Evolutionary conservation across 768 basidiomycete species (phyloP).

Genomic region (Tremella fuciformis): DNA sequence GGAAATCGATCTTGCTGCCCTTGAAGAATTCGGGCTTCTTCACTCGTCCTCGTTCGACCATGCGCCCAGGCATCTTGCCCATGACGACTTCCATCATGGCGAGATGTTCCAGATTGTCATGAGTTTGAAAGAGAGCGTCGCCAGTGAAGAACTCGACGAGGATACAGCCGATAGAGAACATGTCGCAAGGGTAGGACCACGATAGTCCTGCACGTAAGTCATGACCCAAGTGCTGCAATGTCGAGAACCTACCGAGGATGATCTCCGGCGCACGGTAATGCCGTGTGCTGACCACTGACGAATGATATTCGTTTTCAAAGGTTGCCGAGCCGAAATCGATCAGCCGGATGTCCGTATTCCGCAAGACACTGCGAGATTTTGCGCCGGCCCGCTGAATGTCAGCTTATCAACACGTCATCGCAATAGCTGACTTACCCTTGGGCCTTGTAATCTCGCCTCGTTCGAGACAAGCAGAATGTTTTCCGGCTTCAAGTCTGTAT

Average conservation of each 20-base stretch:
- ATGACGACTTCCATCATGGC: slow-evolving; percentile 99
- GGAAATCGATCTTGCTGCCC: slow-evolving; percentile 81
- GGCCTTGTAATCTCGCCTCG: slow-evolving; percentile 56
- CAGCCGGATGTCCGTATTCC: slow-evolving; percentile 82
- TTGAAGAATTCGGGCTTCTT: slow-evolving; percentile 93
- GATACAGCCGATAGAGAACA: slow-evolving; percentile 97
- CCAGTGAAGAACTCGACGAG: slow-evolving; percentile 98
- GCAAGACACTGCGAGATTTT: slow-evolving; percentile 71
- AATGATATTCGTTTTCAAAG: slow-evolving; percentile 96
- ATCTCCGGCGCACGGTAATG: slow-evolving; percentile 99
- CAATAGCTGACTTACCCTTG: slow-evolving; percentile 37
- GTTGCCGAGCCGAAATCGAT: slow-evolving; percentile 99
- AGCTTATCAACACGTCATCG: background rate
- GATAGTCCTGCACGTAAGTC: slow-evolving; percentile 67
- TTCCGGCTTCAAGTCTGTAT: slow-evolving; percentile 98
- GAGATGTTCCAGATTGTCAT: slow-evolving; percentile 97
- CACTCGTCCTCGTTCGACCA: slow-evolving; percentile 55
- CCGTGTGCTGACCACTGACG: slow-evolving; percentile 92
- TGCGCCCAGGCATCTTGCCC: slow-evolving; percentile 92
- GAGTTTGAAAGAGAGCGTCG: slow-evolving; percentile 96
- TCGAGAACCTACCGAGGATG: slow-evolving; percentile 71
- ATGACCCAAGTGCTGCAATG: background rate
- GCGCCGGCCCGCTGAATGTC: slow-evolving; percentile 51
- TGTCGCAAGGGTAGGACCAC: slow-evolving; percentile 98
- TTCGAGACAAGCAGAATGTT: slow-evolving; percentile 93